Percentiles rank a stretch among this genome's conserved stretches.
Conservation (phyloP, 2,329 filamentous ascomycete genomes). For the Magnaporthiopsis incrustans region DNA sequence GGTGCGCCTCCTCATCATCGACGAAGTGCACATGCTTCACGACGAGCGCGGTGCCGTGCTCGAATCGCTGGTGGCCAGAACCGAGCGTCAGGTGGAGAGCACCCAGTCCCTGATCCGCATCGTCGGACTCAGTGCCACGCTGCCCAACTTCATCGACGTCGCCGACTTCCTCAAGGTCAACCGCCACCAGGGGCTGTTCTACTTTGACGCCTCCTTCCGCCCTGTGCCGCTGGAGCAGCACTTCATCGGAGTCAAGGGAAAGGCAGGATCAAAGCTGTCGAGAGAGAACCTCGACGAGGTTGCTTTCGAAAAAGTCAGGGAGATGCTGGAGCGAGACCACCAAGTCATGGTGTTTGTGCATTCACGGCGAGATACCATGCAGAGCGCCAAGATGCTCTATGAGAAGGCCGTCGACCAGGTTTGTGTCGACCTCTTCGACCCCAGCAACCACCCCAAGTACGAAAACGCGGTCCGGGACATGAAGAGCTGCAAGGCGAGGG, state of each 20-base stretch:
- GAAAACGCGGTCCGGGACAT: conserved; percentile 75
- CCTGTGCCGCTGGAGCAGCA: conserved; percentile 95
- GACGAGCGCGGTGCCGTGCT: conserved; percentile 94
- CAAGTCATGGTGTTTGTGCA: conserved; percentile 99
- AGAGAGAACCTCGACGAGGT: conserved; percentile 83
- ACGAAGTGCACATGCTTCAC: conserved; percentile 99
- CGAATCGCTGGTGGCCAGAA: conserved; percentile 90
- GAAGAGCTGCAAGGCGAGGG: conserved; percentile 75
- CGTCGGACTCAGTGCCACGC: conserved; percentile 85
- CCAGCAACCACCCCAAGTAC: conserved; percentile 68
- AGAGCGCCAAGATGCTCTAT: conserved; percentile 76
- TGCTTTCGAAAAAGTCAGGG: conserved; percentile 87
- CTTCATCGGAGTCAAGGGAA: conserved; percentile 93
- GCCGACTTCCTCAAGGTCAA: conserved; percentile 97
- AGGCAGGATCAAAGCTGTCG: conserved; percentile 69
- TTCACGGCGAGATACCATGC: conserved; percentile 86
- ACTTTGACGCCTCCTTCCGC: conserved; percentile 92
- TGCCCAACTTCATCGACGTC: conserved; percentile 95
- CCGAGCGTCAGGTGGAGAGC: conserved; percentile 92
- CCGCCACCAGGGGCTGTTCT: conserved; percentile 84
- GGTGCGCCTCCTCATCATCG: conserved; percentile 89
- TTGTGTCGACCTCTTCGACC: conserved; percentile 76
- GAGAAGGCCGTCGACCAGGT: conserved; percentile 79
- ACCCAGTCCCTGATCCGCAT: conserved; percentile 97
- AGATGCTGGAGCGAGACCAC: conserved; percentile 87